Conservation (phyloP, 768 basidiomycete genomes). For the Podaxis sp. region DNA sequence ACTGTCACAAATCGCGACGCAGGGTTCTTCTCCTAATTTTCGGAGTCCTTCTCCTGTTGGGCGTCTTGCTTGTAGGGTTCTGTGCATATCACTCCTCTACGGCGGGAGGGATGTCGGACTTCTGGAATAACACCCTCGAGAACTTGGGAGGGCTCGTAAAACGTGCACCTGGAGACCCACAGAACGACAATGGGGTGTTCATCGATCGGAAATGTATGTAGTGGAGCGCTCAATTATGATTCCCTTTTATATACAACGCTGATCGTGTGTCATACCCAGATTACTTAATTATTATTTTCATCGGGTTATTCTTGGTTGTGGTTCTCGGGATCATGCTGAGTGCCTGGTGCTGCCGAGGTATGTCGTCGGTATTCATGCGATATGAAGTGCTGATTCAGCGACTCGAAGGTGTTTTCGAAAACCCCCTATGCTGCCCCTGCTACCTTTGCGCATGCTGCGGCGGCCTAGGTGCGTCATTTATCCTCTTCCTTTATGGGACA, state of each 20-base stretch:
- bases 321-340: constrained; percentile 57
- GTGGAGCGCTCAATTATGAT: neutral
- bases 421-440: constrained; percentile 68
- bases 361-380: constrained; percentile 15
- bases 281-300: constrained; percentile 65
- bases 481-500: neutral
- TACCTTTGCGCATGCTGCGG: constrained; percentile 75
- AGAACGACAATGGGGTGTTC: neutral
- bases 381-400: neutral
- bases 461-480: constrained; percentile 48
- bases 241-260: neutral
- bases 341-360: constrained; percentile 66
- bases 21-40: neutral
- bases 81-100: neutral
- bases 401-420: constrained; percentile 50
- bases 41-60: neutral
- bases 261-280: constrained; percentile 31
- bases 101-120: neutral
- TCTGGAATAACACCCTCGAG: neutral
- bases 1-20: neutral
- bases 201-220: constrained; percentile 8
- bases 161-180: constrained; percentile 5
- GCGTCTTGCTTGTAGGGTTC: neutral
- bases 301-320: constrained; percentile 57
- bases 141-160: constrained; percentile 4